Percentiles rank a stretch among this genome's conserved stretches.
Conservation (phyloP, 2,329 filamentous ascomycete species). For the Cytospora mali region DNA sequence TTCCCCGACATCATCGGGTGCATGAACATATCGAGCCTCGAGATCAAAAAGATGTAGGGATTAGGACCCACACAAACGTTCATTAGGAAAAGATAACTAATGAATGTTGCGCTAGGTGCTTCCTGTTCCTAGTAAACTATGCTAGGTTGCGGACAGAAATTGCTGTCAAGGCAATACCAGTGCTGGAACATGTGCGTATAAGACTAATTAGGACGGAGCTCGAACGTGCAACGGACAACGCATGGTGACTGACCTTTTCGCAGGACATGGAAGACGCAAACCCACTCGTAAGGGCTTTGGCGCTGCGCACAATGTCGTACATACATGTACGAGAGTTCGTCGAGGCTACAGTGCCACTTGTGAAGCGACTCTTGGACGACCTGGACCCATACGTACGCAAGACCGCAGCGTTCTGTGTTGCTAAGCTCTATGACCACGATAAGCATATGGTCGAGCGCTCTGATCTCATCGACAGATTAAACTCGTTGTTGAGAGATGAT, state of each 20-base stretch:
- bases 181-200: constrained; percentile 71
- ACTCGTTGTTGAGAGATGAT: constrained; percentile 87
- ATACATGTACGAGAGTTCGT: constrained; percentile 96
- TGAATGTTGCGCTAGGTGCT: constrained; percentile 68
- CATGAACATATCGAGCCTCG: constrained; percentile 91
- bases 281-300: constrained; percentile 87
- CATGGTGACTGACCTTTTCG: constrained; percentile 28
- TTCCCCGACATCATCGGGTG: constrained; percentile 94
- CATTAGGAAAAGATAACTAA: constrained; percentile 22
- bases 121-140: constrained; percentile 96
- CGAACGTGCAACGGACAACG: neutral
- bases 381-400: constrained; percentile 95
- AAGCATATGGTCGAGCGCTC: constrained; percentile 85
- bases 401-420: constrained; percentile 93
- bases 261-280: constrained; percentile 94
- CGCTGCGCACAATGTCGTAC: constrained; percentile 94
- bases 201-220: neutral
- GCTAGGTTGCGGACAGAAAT: constrained; percentile 92
- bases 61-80: neutral
- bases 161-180: constrained; percentile 88
- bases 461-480: constrained; percentile 89
- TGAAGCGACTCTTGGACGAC: constrained; percentile 83
- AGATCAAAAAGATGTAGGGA: constrained; percentile 98
- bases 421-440: constrained; percentile 97
- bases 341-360: constrained; percentile 81